Conservation (phyloP, 2,329 filamentous ascomycete genomes). For the Aureobasidium sp. region DNA sequence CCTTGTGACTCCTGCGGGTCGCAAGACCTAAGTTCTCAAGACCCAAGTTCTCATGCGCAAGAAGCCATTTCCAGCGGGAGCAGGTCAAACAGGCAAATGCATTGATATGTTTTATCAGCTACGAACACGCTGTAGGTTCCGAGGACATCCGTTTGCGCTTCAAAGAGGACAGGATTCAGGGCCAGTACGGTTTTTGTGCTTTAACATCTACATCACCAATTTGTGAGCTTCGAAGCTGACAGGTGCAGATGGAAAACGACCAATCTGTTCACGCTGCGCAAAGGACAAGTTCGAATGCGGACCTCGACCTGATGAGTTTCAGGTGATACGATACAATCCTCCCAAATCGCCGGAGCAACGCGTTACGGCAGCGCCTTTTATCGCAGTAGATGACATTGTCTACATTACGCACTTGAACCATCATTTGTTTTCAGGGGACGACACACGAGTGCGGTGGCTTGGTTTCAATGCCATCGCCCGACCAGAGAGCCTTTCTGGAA, state of each 20-base stretch:
- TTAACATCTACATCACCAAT: too few relatives aligned
- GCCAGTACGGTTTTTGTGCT: too few relatives aligned
- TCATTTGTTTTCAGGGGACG: background rate
- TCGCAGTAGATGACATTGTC: background rate
- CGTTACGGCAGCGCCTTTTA: too few relatives aligned
- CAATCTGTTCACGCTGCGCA: background rate
- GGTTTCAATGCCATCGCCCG: background rate
- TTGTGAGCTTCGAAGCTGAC: background rate
- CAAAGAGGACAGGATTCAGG: too few relatives aligned
- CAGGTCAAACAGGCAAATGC: too few relatives aligned
- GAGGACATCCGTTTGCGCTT: too few relatives aligned
- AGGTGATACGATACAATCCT: background rate
- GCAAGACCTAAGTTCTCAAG: too few relatives aligned
- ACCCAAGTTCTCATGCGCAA: too few relatives aligned
- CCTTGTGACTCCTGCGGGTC: too few relatives aligned
- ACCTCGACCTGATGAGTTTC: background rate
- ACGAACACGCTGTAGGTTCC: too few relatives aligned
- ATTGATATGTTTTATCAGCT: too few relatives aligned
- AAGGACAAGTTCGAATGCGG: constrained; percentile 7
- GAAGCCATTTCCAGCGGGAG: too few relatives aligned
- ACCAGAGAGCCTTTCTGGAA: background rate
- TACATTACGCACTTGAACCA: background rate
- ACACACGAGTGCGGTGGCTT: background rate
- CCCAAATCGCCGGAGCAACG: background rate
- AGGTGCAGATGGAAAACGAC: background rate